These are phyloP conservation scores for Suhomyces sp. DNA, from an alignment of 805 yeast genomes.

Conservation along the genomic window DNA sequence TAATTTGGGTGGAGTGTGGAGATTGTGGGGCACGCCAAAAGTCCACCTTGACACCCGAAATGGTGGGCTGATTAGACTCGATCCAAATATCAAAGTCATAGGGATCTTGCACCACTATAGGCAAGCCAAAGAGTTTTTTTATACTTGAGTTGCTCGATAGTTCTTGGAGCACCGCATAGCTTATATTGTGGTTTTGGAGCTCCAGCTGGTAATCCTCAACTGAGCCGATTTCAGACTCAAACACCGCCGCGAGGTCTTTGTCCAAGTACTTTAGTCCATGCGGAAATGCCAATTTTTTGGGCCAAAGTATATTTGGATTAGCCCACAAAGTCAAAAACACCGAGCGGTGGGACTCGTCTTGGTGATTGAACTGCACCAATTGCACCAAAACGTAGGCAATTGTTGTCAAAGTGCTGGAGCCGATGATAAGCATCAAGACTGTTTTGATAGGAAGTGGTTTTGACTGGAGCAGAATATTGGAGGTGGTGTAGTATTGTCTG, in stretches of 20 bases:
- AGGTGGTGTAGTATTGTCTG: not conserved
- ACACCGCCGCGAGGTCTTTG: slow-evolving; percentile 13
- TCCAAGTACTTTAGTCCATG: slow-evolving; percentile 24
- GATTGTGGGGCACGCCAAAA: slow-evolving; percentile 6
- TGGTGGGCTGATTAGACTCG: slow-evolving; percentile 25
- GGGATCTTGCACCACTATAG: slow-evolving; percentile 17
- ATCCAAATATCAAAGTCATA: slow-evolving; percentile 26
- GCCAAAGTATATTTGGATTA: slow-evolving; percentile 24
- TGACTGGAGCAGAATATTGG: not conserved
- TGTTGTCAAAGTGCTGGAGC: slow-evolving; percentile 25
- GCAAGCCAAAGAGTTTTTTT: slow-evolving; percentile 27
- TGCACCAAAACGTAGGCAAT: slow-evolving; percentile 19
- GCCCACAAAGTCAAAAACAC: slow-evolving; percentile 27
- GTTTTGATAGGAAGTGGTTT: slow-evolving; percentile 17
- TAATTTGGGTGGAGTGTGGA: not conserved
- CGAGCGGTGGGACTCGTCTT: slow-evolving; percentile 6
- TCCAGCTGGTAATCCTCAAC: slow-evolving; percentile 12
- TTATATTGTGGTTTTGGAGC: slow-evolving; percentile 22
- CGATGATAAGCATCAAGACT: slow-evolving; percentile 15
- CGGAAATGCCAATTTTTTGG: slow-evolving; percentile 24
- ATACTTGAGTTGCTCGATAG: slow-evolving; percentile 19
- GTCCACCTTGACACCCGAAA: slow-evolving; percentile 27
- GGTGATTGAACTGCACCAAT: slow-evolving; percentile 9
- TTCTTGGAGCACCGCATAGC: slow-evolving; percentile 25
- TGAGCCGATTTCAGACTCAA: slow-evolving; percentile 13